phyloP scores from a whole-genome alignment of 2,329 filamentous ascomycete species.

The Graphiopsis chlorocephala region DNA sequence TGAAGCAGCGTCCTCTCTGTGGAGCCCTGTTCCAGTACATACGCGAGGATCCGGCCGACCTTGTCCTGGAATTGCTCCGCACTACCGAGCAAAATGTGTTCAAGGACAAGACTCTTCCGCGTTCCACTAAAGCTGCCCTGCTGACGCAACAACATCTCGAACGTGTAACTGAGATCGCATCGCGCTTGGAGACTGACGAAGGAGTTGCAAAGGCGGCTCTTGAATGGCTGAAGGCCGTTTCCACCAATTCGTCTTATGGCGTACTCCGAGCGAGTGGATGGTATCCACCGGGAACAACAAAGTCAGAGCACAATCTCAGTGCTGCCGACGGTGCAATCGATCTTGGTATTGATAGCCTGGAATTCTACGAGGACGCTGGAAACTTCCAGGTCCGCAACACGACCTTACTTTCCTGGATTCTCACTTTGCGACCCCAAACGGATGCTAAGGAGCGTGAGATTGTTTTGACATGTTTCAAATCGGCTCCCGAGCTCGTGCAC shows the following conservation, averaged over 20 bases:
- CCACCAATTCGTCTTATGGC: slow-evolving; percentile 70
- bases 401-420: slow-evolving; percentile 73
- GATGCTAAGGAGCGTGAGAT: slow-evolving; percentile 79
- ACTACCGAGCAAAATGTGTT: slow-evolving; percentile 69
- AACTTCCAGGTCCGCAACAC: slow-evolving; percentile 76
- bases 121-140: slow-evolving; percentile 61
- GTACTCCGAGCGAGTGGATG: slow-evolving; percentile 76
- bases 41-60: slow-evolving; percentile 70
- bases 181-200: slow-evolving; percentile 45
- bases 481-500: slow-evolving; percentile 80
- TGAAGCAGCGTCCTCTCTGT: slow-evolving; percentile 70
- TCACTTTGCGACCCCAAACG: slow-evolving; percentile 78
- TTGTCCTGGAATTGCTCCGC: slow-evolving; percentile 72
- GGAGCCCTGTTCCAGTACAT: slow-evolving; percentile 72
- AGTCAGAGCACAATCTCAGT: slow-evolving; percentile 17
- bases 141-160: slow-evolving; percentile 41
- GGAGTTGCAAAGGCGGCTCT: slow-evolving; percentile 69
- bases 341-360: slow-evolving; percentile 65
- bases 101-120: slow-evolving; percentile 69
- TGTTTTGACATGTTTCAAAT: slow-evolving; percentile 72
- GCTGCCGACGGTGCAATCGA: slow-evolving; percentile 52
- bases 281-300: slow-evolving; percentile 66
- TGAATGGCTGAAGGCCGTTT: slow-evolving; percentile 70
- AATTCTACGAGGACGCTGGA: slow-evolving; percentile 57
- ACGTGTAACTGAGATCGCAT: slow-evolving; percentile 56